Percentiles rank a stretch among this genome's conserved stretches.
phyloP scores from a whole-genome alignment of 2,329 filamentous ascomycete genomes.

The Thyridium curvatum region DNA sequence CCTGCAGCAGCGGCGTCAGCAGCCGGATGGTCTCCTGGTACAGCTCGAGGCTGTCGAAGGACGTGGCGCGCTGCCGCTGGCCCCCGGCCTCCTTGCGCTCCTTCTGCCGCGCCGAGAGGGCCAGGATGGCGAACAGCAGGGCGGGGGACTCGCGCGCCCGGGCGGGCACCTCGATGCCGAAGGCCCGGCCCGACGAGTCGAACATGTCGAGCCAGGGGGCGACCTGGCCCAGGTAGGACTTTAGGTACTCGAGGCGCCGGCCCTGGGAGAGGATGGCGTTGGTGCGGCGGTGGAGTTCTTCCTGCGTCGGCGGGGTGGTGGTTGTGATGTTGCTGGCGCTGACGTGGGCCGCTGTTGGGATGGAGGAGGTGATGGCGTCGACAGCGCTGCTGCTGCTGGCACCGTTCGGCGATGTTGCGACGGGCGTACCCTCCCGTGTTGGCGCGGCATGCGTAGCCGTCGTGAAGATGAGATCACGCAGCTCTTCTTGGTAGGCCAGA shows the following conservation, averaged over 20 bases:
- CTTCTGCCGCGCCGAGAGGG: constrained; percentile 47
- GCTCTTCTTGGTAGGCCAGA: constrained; percentile 37
- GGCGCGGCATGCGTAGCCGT: constrained; percentile 35
- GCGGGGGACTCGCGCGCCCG: constrained; percentile 39
- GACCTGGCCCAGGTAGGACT: constrained; percentile 36
- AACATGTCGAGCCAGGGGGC: constrained; percentile 55
- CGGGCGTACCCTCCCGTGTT: constrained; percentile 30
- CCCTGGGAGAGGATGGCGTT: constrained; percentile 21
- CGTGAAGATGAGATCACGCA: constrained; percentile 38
- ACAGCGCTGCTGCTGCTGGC: no score
- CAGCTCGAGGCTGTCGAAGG: constrained; percentile 45
- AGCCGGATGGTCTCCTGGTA: constrained; percentile 48
- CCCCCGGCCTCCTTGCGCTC: constrained; percentile 45
- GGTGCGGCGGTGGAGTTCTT: constrained; percentile 7
- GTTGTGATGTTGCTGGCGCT: no score
- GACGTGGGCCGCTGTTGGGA: no score
- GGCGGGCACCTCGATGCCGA: constrained; percentile 44
- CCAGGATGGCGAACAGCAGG: constrained; percentile 44
- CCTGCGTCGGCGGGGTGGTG: constrained; percentile 2
- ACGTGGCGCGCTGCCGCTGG: constrained; percentile 27
- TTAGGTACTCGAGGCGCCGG: constrained; percentile 30
- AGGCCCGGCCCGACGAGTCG: constrained; percentile 40
- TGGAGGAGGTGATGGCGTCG: no score
- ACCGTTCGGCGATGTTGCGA: constrained; percentile 6
- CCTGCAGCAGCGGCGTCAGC: constrained; percentile 25